Evolutionary conservation across 2,329 filamentous ascomycete genomes (phyloP).

Genomic region (Blastomyces percursus): DNA sequence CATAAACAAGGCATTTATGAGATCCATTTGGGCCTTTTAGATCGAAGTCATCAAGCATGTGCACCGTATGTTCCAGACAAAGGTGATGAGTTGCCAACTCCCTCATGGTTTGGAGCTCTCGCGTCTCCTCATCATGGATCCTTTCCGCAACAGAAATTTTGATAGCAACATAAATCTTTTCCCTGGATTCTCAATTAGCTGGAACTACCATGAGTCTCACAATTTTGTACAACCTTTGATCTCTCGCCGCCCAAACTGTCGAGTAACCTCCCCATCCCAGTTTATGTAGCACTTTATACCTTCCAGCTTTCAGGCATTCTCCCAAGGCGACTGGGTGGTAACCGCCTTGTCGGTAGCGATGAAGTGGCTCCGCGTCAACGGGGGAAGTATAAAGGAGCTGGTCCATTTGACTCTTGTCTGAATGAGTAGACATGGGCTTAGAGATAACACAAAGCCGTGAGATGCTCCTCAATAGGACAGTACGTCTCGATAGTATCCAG

Average conservation of each 20-base stretch:
- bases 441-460: neutral
- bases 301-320: constrained; percentile 19
- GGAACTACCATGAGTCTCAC: neutral
- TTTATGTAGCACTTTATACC: constrained; percentile 31
- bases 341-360: constrained; percentile 19
- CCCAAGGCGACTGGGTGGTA: constrained; percentile 28
- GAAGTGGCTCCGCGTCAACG: constrained; percentile 18
- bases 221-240: constrained; percentile 11
- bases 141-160: constrained; percentile 18
- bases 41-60: constrained; percentile 29
- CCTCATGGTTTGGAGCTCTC: constrained; percentile 13
- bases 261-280: constrained; percentile 28
- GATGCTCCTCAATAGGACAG: neutral
- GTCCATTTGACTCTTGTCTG: neutral
- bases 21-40: constrained; percentile 35
- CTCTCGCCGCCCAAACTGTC: constrained; percentile 28
- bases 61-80: constrained; percentile 23
- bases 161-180: constrained; percentile 18
- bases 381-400: neutral
- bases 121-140: constrained; percentile 7
- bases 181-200: constrained; percentile 14
- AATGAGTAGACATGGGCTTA: neutral
- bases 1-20: constrained; percentile 35
- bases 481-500: neutral
- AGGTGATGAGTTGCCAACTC: constrained; percentile 3